Percentiles rank a stretch among this genome's conserved stretches.
Evolutionary conservation across 768 basidiomycete genomes (phyloP).

Genomic region (Vishniacozyma victoriae): DNA sequence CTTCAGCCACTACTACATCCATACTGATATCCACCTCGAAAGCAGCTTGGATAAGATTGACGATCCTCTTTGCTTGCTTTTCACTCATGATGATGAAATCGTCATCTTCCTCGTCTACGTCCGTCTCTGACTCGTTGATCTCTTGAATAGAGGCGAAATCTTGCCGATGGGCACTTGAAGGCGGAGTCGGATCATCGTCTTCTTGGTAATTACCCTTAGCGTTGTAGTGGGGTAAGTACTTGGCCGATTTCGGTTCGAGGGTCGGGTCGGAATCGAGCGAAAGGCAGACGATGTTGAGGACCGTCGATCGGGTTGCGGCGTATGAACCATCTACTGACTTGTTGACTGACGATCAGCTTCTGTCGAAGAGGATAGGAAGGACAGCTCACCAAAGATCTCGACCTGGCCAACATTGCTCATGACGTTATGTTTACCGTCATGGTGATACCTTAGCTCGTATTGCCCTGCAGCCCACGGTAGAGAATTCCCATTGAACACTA

Average conservation of each 20-base stretch:
- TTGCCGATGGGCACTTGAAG: too few species aligned
- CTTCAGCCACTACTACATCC: constrained; percentile 88
- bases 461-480: constrained; percentile 79
- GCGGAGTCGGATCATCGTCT: neutral
- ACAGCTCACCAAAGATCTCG: constrained; percentile 75
- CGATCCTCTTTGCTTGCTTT: constrained; percentile 82
- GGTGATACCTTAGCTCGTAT: constrained; percentile 80
- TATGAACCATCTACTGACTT: constrained; percentile 63
- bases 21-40: constrained; percentile 84
- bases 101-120: constrained; percentile 59
- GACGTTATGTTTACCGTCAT: constrained; percentile 96
- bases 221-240: neutral
- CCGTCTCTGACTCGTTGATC: constrained; percentile 8
- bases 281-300: constrained; percentile 72
- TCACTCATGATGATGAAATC: constrained; percentile 94
- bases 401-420: constrained; percentile 77
- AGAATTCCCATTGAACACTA: constrained; percentile 69
- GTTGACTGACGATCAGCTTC: constrained; percentile 55
- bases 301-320: constrained; percentile 58
- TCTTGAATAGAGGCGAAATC: neutral
- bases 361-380: neutral
- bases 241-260: constrained; percentile 57
- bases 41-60: constrained; percentile 65
- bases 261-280: constrained; percentile 82
- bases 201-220: neutral